Conservation (phyloP, 441 rosid genomes). For the Populus hybrid region DNA sequence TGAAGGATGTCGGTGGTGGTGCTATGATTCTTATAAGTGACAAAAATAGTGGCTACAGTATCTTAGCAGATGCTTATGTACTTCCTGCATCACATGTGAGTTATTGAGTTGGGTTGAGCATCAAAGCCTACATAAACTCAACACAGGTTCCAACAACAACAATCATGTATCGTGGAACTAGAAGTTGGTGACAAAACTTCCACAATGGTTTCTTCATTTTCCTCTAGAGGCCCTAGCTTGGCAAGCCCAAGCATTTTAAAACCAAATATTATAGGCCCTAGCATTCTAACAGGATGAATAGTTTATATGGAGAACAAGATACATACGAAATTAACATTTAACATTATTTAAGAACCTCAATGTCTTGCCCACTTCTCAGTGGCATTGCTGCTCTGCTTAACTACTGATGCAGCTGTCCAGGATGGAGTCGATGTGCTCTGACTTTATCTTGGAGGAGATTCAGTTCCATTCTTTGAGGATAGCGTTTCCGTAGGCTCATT, state of each 20-base stretch:
- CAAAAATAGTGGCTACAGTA: slow-evolving; percentile 29
- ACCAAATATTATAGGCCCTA: slow-evolving; percentile 67
- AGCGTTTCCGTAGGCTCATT: slow-evolving; percentile 32
- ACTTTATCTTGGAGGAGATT: slow-evolving; percentile 11
- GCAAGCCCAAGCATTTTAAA: slow-evolving; percentile 56
- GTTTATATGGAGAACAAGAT: slow-evolving; percentile 32
- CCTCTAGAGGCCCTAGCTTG: slow-evolving; percentile 59
- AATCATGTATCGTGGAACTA: slow-evolving; percentile 27
- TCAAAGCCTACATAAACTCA: slow-evolving; percentile 40
- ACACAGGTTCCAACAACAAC: slow-evolving; percentile 39
- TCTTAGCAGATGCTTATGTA: slow-evolving; percentile 45
- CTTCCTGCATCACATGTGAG: slow-evolving; percentile 52
- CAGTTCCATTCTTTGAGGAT: slow-evolving; percentile 34
- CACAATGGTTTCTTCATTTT: slow-evolving; percentile 50
- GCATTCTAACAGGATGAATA: slow-evolving; percentile 50
- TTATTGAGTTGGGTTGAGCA: slow-evolving; percentile 29
- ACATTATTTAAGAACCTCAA: slow-evolving; percentile 49
- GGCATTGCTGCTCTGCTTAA: slow-evolving; percentile 57
- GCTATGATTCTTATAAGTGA: slow-evolving; percentile 57
- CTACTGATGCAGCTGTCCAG: too few species aligned
- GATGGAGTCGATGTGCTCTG: too few species aligned
- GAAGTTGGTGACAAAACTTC: slow-evolving; percentile 28
- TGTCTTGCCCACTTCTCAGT: slow-evolving; percentile 69
- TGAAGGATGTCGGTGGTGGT: slow-evolving; percentile 40
- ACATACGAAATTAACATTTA: slow-evolving; percentile 32